These are phyloP conservation scores for Lenwebbia sp. DNA, from an alignment of 345 rosid genomes.

Conservation along the genomic window DNA sequence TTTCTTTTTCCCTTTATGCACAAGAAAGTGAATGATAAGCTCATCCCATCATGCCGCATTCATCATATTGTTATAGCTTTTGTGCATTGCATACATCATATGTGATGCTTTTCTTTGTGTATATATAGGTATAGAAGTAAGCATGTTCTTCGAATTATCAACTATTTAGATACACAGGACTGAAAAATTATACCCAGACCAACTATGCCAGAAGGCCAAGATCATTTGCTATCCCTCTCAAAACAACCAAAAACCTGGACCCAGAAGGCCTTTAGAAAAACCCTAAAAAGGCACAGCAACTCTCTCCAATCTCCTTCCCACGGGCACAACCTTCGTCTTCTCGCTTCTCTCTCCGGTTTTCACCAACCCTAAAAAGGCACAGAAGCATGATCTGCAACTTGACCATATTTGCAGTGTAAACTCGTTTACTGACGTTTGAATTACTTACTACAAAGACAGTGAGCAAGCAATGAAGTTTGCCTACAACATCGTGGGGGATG, in stretches of 20 bases:
- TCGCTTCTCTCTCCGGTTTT: constrained; percentile 41
- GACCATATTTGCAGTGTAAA: neutral
- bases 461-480: neutral
- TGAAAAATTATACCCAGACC: neutral
- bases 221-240: no score
- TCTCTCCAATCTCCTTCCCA: constrained; percentile 40
- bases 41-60: neutral
- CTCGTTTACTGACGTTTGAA: neutral
- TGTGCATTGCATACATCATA: neutral
- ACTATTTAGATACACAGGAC: neutral
- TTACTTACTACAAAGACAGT: neutral
- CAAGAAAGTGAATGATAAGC: neutral
- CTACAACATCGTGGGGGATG: neutral
- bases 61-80: neutral
- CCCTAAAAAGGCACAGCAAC: constrained; percentile 42
- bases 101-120: neutral
- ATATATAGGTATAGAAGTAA: neutral
- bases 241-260: constrained; percentile 27
- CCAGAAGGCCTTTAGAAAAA: constrained; percentile 26
- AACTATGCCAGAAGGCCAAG: neutral
- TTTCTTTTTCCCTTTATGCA: neutral
- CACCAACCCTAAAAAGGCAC: no score
- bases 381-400: neutral
- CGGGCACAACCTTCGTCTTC: constrained; percentile 45
- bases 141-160: neutral